Evolutionary conservation across 331 rosid species (phyloP).

Genomic region (Arachis monticola): DNA sequence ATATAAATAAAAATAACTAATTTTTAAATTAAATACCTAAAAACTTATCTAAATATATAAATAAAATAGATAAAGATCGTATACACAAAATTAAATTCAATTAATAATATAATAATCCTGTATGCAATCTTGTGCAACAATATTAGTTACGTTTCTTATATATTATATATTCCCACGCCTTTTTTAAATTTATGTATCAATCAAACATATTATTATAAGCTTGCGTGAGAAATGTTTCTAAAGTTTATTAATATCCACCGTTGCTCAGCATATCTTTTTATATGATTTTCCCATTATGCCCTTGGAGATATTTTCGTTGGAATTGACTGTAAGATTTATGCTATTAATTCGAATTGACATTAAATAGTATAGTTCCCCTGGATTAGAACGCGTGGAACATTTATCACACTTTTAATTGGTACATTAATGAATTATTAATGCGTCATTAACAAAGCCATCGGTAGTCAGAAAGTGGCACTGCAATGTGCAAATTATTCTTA

Average conservation of each 20-base stretch:
- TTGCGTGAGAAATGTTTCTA: conserved; percentile 32
- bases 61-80: no score
- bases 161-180: conserved; percentile 12
- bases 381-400: conserved; percentile 26
- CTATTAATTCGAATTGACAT: conserved; percentile 3
- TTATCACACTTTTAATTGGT: background rate
- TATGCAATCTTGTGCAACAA: background rate
- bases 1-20: no score
- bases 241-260: conserved; percentile 13
- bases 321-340: conserved; percentile 25
- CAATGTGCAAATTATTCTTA: background rate
- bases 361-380: background rate
- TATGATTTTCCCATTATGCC: background rate
- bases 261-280: no score
- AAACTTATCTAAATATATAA: no score
- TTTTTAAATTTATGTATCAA: conserved; percentile 2
- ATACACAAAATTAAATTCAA: no score
- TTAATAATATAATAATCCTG: no score
- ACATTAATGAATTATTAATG: background rate
- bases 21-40: no score
- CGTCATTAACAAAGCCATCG: conserved; percentile 25
- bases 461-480: background rate
- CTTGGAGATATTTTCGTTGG: conserved; percentile 33
- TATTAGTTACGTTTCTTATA: background rate
- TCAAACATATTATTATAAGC: background rate